Conservation (phyloP, 129 eudicot genomes). For the Chrysanthemum makinoi region DNA sequence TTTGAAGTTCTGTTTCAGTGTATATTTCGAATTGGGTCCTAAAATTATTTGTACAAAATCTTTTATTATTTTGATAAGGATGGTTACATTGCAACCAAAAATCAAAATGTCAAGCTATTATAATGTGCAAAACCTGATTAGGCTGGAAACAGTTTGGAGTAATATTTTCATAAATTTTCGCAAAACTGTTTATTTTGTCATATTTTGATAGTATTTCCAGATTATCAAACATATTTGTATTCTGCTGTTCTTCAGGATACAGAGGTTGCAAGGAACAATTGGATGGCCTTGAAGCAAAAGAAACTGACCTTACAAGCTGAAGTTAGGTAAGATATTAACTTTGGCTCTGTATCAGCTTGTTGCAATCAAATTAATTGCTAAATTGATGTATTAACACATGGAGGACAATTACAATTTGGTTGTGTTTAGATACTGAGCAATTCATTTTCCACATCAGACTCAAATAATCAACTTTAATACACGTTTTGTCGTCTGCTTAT, state of each 20-base stretch:
- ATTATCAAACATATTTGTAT: neutral
- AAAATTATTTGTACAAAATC: no score
- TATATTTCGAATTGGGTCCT: no score
- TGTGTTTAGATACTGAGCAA: neutral
- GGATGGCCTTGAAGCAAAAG: constrained; percentile 48
- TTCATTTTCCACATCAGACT: neutral
- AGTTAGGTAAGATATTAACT: constrained; percentile 59
- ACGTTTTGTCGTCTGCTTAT: no score
- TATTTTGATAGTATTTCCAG: neutral
- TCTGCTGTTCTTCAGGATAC: constrained; percentile 45
- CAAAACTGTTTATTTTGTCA: neutral
- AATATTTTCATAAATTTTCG: neutral
- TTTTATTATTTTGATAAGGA: no score
- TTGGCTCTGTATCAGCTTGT: neutral
- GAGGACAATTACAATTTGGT: neutral
- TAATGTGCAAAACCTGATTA: neutral
- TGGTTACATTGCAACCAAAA: no score
- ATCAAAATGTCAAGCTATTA: no score
- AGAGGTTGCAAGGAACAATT: constrained; percentile 40
- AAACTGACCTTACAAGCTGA: constrained; percentile 55
- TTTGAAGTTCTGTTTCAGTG: no score
- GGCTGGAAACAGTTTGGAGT: neutral
- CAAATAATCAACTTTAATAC: no score
- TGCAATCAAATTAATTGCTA: neutral
- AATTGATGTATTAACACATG: neutral